Evolutionary conservation across 441 rosid species (phyloP), one percentile per base, ranked within the genome.

Genomic region (Erodium texanum): DNA sequence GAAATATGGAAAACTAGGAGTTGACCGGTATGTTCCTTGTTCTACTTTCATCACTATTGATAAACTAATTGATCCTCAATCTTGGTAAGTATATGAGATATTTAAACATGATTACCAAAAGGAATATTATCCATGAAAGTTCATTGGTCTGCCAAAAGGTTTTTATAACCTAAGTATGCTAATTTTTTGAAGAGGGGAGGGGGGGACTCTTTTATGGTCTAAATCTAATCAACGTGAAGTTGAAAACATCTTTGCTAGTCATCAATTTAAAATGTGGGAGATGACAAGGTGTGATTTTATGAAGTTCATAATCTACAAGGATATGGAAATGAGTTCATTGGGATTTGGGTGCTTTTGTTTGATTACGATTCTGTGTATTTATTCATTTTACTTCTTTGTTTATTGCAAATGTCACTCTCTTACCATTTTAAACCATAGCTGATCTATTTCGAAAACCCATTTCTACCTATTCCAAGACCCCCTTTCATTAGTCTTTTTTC

Each of bases 1-100:
- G 78, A 93, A 93, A 82, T 93, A 90, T 63, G 97, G 98, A 3
- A 86, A 87, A 79, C 72, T 93, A 69, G 95, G 98, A 70, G 94
- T 93, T 74, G 92, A 93, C 72, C 81, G 93, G 98, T 93, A 84
- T 68, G 86, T 72, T 67, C 61, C 63, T 65, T 29, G 34, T 29
- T 7, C 34, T 29, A 29, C 34, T 29, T 29, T 29, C 6, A 7
- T 29, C 34, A 29, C 34, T 29, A 29, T 29, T 29, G 34, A 29
- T 29, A 29, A 29, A 41, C 50, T 62, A 32, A 38, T 76, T 48
- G 15, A 23, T 64, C 8, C 1, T 29, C 23, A 64, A 32, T 34
- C 11, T 19, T 56, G 62, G 62, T 19, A 9, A 56, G 14, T 56
- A 56, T 19, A 56, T 56, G 19, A 22, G 50, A 43, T 43, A 43